These are phyloP conservation scores for Colletotrichum sp. DNA, from an alignment of 2,329 filamentous ascomycete genomes.

Conservation along the genomic window DNA sequence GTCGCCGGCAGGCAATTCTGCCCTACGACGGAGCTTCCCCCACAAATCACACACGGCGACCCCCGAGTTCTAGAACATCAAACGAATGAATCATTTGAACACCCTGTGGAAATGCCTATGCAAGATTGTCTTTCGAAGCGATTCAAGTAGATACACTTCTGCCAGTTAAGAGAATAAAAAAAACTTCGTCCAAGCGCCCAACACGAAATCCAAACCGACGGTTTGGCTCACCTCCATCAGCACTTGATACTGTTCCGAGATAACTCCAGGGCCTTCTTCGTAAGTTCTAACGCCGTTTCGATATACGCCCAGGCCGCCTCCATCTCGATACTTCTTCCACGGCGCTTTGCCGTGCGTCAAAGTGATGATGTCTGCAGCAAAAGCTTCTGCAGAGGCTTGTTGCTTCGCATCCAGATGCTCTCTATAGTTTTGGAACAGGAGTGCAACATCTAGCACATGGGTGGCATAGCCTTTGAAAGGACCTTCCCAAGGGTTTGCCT, in stretches of 20 bases:
- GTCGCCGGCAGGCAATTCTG: background rate
- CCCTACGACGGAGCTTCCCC: background rate
- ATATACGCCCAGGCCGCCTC: background rate
- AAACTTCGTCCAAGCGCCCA: background rate
- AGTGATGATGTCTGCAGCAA: constrained; percentile 40
- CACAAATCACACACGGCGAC: background rate
- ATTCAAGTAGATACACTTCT: background rate
- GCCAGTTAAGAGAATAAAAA: background rate
- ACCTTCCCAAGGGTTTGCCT: constrained; percentile 51
- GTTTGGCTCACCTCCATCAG: background rate
- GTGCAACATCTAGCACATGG: constrained; percentile 51
- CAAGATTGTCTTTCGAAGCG: background rate
- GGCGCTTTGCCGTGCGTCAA: constrained; percentile 39
- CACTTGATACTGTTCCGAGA: background rate
- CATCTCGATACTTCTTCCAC: background rate
- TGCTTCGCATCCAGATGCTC: constrained; percentile 39
- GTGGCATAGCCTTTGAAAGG: constrained; percentile 40
- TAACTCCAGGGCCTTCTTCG: background rate
- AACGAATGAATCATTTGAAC: background rate
- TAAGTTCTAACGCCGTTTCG: background rate
- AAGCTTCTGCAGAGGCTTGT: constrained; percentile 30
- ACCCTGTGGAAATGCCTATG: background rate
- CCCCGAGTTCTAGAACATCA: background rate
- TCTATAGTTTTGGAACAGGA: constrained; percentile 51
- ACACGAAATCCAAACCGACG: background rate